Percentiles rank a stretch among this genome's conserved stretches.
Evolutionary conservation across 768 basidiomycete species (phyloP).

Genomic region (Tricholomella constricta): DNA sequence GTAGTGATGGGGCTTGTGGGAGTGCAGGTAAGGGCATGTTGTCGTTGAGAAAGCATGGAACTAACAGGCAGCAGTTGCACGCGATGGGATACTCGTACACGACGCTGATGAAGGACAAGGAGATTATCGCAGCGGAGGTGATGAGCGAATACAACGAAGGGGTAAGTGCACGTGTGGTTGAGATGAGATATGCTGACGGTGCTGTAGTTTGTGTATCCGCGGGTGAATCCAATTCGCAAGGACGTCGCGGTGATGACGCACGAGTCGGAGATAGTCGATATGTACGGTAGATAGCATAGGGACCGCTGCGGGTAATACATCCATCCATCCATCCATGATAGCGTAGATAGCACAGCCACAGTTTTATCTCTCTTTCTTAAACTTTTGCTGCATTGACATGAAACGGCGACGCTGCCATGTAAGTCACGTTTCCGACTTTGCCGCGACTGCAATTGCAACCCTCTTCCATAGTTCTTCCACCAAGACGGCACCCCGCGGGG

Average conservation of each 20-base stretch:
- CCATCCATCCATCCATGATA: too few species aligned
- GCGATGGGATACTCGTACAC: slow-evolving; percentile 57
- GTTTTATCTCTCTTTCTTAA: background rate
- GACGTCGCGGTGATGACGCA: slow-evolving; percentile 88
- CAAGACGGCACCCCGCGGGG: too few species aligned
- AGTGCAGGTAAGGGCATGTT: slow-evolving; percentile 52
- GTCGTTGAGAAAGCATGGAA: background rate
- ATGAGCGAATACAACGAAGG: slow-evolving; percentile 83
- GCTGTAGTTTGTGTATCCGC: slow-evolving; percentile 79
- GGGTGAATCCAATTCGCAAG: slow-evolving; percentile 70
- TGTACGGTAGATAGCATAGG: slow-evolving; percentile 28
- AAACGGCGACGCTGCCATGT: slow-evolving; percentile 25
- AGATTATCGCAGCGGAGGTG: slow-evolving; percentile 75
- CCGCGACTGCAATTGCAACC: too few species aligned
- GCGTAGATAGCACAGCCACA: slow-evolving; percentile 20
- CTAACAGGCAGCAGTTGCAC: slow-evolving; percentile 41
- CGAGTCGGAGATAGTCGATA: slow-evolving; percentile 72
- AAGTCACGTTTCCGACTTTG: too few species aligned
- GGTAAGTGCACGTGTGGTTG: slow-evolving; percentile 41
- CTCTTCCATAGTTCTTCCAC: too few species aligned
- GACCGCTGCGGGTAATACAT: too few species aligned
- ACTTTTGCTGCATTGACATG: background rate
- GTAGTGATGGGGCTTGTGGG: slow-evolving; percentile 69
- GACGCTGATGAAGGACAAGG: slow-evolving; percentile 70
- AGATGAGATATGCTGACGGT: background rate